Base-by-base conservation (phyloP, 331 rosid species). In the Quercus tomentella region DNA sequence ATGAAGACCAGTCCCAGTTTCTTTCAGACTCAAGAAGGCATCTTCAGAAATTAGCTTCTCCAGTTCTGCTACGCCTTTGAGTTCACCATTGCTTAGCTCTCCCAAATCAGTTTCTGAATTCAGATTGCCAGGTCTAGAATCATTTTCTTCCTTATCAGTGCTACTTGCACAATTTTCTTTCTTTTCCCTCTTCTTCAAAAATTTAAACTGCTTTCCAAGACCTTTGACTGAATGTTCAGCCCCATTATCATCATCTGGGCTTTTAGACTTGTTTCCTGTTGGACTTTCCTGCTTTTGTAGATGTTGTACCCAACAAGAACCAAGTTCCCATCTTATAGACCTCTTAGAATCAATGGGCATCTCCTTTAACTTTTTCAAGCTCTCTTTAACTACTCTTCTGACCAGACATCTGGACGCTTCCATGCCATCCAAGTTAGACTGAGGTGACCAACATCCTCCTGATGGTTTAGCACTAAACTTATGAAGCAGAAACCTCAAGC, bases 241-340 rank as follows among this genome's bases (percentile, higher is more conserved):
- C 58, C 88, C 97, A 28, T 77, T 87, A 37, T 61, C 81, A 77
- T 74, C 77, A 45, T 78, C 82, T 4, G 80, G 63, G 63, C 56
- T 61, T 73, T 78, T 81, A 22, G 92, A 82, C 79, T 83, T 62
- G 26, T 52, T 75, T 61, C 84, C 89, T 1, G 85, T 61, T 52
- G 83, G 68, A 62, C 58, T 83, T 87, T 91, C 97, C 82, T 86
- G 87, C 75, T 93, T 93, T 77, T 93, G 97, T 76, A 96, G 85
- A 90, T 93, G 93, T 52, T 96, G 99, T 76, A 93, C 79, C 99
- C 97, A 96, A 78, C 90, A 93, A 74, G 99, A 96, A 84, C 98
- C 92, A 22, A 96, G 97, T 81, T 96, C 99, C 99, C 99, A 96
- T 83, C 99, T 86, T 68, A 96, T 84, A 78, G 88, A 77, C 80